These are phyloP conservation scores for Boletus barrowsii DNA, from an alignment of 768 basidiomycete genomes.

Conservation along the genomic window DNA sequence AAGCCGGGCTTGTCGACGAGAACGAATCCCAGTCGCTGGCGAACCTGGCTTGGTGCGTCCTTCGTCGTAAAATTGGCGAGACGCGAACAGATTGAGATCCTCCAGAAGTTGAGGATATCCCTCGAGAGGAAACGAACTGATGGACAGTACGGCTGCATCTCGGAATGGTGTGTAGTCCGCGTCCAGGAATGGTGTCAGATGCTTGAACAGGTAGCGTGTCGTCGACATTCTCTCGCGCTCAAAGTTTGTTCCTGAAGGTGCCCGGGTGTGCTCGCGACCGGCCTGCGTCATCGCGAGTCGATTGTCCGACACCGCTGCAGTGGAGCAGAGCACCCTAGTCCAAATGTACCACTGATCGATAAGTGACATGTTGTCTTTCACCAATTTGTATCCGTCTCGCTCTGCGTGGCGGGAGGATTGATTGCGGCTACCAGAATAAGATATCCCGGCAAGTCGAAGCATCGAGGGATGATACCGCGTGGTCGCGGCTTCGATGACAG, in stretches of 20 bases:
- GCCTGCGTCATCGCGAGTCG: constrained; percentile 51
- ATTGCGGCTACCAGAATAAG: constrained; percentile 38
- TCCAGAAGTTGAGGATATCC: constrained; percentile 81
- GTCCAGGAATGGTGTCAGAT: constrained; percentile 83
- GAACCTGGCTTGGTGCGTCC: constrained; percentile 46
- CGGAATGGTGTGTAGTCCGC: constrained; percentile 82
- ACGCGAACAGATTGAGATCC: constrained; percentile 75
- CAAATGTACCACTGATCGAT: constrained; percentile 82
- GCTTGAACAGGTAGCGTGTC: constrained; percentile 78
- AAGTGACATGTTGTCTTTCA: constrained; percentile 54
- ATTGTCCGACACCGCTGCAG: constrained; percentile 63
- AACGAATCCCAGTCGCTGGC: constrained; percentile 48
- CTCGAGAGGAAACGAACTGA: constrained; percentile 78
- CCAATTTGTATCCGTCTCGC: constrained; percentile 48
- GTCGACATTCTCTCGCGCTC: constrained; percentile 82
- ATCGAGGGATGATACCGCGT: constrained; percentile 71
- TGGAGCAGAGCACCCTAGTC: constrained; percentile 84
- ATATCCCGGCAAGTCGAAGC: constrained; percentile 71
- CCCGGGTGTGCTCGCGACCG: constrained; percentile 66
- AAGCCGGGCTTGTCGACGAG: constrained; percentile 71
- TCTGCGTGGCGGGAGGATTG: constrained; percentile 45
- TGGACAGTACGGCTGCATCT: constrained; percentile 82
- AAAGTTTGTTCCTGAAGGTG: constrained; percentile 68
- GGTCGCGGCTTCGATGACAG: constrained; percentile 63
- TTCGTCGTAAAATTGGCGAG: constrained; percentile 80